Base-by-base conservation (phyloP, 73 alveolate species). In the Tetrahymena thermophila region DNA sequence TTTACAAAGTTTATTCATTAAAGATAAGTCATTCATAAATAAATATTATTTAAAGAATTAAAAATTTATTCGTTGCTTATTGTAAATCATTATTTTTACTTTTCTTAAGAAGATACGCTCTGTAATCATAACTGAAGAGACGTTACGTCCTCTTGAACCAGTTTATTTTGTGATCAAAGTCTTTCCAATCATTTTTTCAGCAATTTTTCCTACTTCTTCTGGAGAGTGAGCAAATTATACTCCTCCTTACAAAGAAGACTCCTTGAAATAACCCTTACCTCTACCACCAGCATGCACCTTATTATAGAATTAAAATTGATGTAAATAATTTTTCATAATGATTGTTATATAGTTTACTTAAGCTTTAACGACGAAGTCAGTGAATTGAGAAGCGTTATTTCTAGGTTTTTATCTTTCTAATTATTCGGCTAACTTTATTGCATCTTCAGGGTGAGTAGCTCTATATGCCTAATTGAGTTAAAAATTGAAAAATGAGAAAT, bases 81-180 rank as follows among this genome's bases (percentile, higher is more conserved):
- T 4, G 5, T 10, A 56, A 56, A 56, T 4, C 14, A 56, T 56
- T 50, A 5, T 71, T 85, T n/a, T 38, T 85, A 85, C 56, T n/a
- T 85, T 38, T 42, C 84, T 94, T 35, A 96, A 94, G 58, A 84
- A 84, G 50, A 44, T 93, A 96, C 96, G 94, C 85, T 96, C 97
- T 11, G 95, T 95, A 23, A 97, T 95, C 56, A 96, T 93, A 85
- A 97, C 98, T 84, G 96, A 93, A 94, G 96, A 95, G 95, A 97
- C 94, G 38, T 96, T 97, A 97, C 96, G 96, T 38, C 99, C 99
- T 94, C 95, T 95, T 55, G 55, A 95, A 17, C 99, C 99, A 11
- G 99, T 97, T 95, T 98, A 97, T 94, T 98, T 98, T 84, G 99
- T 97, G 56, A 98, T 96, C 85, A 98, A 94, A 43, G 98, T 97